Evolutionary conservation across 2,329 filamentous ascomycete genomes (phyloP), one percentile per base, ranked within the genome.

Genomic region (Penicillium glabrum): DNA sequence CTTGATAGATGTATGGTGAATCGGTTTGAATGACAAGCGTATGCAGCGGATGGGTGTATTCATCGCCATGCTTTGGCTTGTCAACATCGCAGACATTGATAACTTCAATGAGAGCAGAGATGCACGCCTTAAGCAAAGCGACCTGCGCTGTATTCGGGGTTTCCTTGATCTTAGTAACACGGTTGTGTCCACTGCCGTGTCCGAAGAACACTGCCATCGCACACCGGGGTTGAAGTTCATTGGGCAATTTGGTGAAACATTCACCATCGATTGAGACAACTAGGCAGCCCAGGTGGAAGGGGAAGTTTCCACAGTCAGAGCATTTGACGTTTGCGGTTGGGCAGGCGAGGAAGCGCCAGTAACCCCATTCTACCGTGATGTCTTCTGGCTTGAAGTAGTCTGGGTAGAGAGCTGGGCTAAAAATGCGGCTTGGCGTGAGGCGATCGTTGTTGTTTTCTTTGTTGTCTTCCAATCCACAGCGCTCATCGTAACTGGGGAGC

Each of bases 1-100:
- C 65, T 24, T 72, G 62, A 1, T 73, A 69, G 5, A 77, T 16
- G 29, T 71, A 75, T n/a, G 61, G 62, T 0, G 74, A 76, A 39
- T 75, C 72, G 0, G 72, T 64, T 43, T 71, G 69, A 53, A 75
- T 67, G 3, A 66, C 52, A 1, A 68, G 27, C 0, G 51, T 54
- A 16, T 55, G 53, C 13, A 66, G 33, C 9, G 62, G 62, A 27
- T 31, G 46, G 5, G 26, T 14, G 10, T 26, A 37, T 27, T 24
- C 33, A 19, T 43, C 24, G 1, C 31, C 31, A 13, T 31, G 24
- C 35, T 43, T 39, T 9, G 35, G 35, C 11, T 29, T 47, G 3
- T 45, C 37, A 2, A 41, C 44, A 53, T 59, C 43, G 21, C 39
- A 56, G 29, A 33, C 26, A 41, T 33, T 31, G 29, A 47, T 53